Conservation (phyloP, 2,329 filamentous ascomycete genomes). For the Penicillium sp. region DNA sequence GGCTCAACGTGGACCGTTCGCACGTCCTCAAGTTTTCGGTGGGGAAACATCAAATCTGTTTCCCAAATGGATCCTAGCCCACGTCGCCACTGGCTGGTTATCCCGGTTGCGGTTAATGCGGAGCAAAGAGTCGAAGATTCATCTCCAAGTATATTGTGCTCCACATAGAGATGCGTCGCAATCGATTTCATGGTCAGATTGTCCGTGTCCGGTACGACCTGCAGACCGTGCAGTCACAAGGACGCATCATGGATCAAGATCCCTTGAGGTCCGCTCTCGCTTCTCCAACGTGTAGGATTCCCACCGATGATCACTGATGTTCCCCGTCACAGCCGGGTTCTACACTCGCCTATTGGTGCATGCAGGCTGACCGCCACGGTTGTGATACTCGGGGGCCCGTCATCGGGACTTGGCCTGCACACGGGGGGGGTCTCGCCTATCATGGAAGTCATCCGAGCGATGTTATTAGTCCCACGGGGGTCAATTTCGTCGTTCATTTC, state of each 20-base stretch:
- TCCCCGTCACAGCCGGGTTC: constrained; percentile 10
- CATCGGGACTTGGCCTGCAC: constrained; percentile 9
- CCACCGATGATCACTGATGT: constrained; percentile 14
- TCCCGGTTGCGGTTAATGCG: constrained; percentile 17
- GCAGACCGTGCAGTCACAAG: constrained; percentile 17
- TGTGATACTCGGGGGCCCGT: constrained; percentile 16
- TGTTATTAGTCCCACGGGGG: neutral
- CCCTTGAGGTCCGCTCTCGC: neutral
- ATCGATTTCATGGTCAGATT: neutral
- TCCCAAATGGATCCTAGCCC: constrained; percentile 12
- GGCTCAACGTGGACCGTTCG: constrained; percentile 9
- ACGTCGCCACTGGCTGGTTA: constrained; percentile 14
- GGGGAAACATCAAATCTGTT: constrained; percentile 7
- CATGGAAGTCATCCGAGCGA: constrained; percentile 19
- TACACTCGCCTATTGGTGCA: constrained; percentile 21
- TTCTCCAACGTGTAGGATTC: neutral
- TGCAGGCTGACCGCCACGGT: constrained; percentile 20
- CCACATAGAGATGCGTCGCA: constrained; percentile 14
- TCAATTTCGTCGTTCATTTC: neutral
- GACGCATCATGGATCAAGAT: constrained; percentile 12
- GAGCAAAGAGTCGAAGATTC: constrained; percentile 2
- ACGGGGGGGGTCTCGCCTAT: constrained; percentile 15
- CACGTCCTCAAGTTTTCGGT: constrained; percentile 13
- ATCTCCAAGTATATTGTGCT: constrained; percentile 11
- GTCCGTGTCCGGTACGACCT: constrained; percentile 16